A percentile compares a stretch with the other conserved stretches of the same genome.
These are phyloP conservation scores for Cordyceps militaris DNA, from an alignment of 2,329 filamentous ascomycete species.

Conservation along the genomic window DNA sequence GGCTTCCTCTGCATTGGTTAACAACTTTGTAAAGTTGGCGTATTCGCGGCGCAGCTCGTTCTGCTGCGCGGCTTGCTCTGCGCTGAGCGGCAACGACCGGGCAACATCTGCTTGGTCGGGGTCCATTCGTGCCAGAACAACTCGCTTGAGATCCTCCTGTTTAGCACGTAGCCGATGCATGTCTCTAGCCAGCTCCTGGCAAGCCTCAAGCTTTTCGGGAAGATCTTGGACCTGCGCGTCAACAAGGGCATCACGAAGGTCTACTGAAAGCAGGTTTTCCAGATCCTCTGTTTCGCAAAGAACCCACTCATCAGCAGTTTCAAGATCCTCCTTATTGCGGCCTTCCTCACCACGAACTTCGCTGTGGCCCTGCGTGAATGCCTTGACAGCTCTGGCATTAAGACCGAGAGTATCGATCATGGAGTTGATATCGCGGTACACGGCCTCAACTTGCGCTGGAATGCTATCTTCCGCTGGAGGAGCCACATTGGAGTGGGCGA, in stretches of 20 bases:
- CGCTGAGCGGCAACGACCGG: slow-evolving; percentile 66
- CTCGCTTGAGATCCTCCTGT: slow-evolving; percentile 69
- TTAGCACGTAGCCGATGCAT: slow-evolving; percentile 65
- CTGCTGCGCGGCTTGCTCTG: slow-evolving; percentile 78
- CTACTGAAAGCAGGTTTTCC: slow-evolving; percentile 52
- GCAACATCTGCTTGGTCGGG: slow-evolving; percentile 58
- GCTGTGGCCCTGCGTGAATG: slow-evolving; percentile 61
- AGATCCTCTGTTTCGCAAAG: slow-evolving; percentile 70
- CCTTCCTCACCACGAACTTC: slow-evolving; percentile 45
- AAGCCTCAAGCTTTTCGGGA: slow-evolving; percentile 59
- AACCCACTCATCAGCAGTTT: slow-evolving; percentile 61
- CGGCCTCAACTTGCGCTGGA: slow-evolving; percentile 55
- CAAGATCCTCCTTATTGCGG: slow-evolving; percentile 61
- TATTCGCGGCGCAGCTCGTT: slow-evolving; percentile 74
- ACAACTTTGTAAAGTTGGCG: slow-evolving; percentile 62
- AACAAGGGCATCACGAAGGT: slow-evolving; percentile 59
- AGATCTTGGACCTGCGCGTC: slow-evolving; percentile 62
- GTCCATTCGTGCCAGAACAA: slow-evolving; percentile 64
- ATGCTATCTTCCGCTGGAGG: slow-evolving; percentile 49
- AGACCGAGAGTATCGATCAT: slow-evolving; percentile 93
- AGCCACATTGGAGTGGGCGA: slow-evolving; percentile 51
- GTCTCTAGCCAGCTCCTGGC: slow-evolving; percentile 62
- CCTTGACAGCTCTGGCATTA: slow-evolving; percentile 62
- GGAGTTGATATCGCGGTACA: slow-evolving; percentile 77
- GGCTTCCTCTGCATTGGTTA: slow-evolving; percentile 73